phyloP scores from a whole-genome alignment of 805 yeast species.

The Saccharomyces kudriavzevii region DNA sequence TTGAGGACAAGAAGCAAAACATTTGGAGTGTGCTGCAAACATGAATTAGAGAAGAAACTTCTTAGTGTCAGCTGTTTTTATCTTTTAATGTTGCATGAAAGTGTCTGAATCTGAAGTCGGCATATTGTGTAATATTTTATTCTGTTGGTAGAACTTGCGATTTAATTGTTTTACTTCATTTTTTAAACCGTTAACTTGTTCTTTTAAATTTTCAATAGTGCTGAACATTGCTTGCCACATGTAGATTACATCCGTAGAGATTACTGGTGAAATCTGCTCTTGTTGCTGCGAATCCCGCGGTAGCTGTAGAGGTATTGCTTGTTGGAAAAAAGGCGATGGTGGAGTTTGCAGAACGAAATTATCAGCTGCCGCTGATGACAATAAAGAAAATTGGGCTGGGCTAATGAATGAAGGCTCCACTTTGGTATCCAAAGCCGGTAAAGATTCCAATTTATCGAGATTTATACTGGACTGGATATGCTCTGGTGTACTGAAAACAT shows the following conservation, averaged over 20 bases:
- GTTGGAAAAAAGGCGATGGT: not conserved
- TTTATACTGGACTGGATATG: not conserved
- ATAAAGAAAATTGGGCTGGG: not conserved
- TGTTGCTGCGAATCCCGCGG: conserved; percentile 2
- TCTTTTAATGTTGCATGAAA: not conserved
- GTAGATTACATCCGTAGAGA: conserved; percentile 4
- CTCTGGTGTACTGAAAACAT: not conserved
- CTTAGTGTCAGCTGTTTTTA: too few relatives aligned
- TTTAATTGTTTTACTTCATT: conserved; percentile 7
- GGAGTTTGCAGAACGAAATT: not conserved
- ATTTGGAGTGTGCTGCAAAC: not conserved
- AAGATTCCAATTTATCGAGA: not conserved
- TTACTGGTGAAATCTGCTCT: conserved; percentile 2
- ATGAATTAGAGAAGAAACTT: too few relatives aligned
- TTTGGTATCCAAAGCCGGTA: not conserved
- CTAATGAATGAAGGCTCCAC: not conserved
- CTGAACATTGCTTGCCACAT: conserved; percentile 10
- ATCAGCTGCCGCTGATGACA: not conserved
- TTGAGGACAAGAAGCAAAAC: not conserved
- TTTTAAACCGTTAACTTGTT: conserved; percentile 10
- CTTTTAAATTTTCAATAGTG: conserved; percentile 10
- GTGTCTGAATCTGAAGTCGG: not conserved
- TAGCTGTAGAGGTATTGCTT: not conserved
- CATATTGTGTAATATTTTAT: conserved; percentile 2
- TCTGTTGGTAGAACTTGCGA: conserved; percentile 5